Percentiles rank a stretch among this genome's conserved stretches.
phyloP scores from a whole-genome alignment of 768 basidiomycete species.

The Agaricus subrufescens region DNA sequence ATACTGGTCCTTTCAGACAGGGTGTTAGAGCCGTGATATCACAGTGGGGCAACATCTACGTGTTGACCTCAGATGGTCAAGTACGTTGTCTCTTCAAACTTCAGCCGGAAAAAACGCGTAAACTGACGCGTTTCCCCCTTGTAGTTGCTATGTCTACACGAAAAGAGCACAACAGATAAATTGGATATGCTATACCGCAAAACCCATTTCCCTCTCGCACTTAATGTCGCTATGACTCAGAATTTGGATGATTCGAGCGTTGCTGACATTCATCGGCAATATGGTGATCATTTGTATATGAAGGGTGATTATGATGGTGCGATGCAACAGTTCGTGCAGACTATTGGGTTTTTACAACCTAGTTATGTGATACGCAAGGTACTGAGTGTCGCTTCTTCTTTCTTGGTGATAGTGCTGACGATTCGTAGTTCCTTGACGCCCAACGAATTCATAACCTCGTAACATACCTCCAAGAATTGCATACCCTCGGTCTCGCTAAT shows the following conservation, averaged over 20 bases:
- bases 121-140: neutral
- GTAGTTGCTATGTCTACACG: slow-evolving; percentile 63
- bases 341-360: slow-evolving; percentile 84
- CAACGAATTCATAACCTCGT: slow-evolving; percentile 95
- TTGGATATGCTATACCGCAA: slow-evolving; percentile 82
- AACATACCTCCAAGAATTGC: slow-evolving; percentile 93
- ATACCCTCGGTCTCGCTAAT: slow-evolving; percentile 85
- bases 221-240: slow-evolving; percentile 80
- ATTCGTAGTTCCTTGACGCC: slow-evolving; percentile 83
- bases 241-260: slow-evolving; percentile 67
- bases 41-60: slow-evolving; percentile 76
- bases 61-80: slow-evolving; percentile 74
- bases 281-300: slow-evolving; percentile 86
- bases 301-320: slow-evolving; percentile 93
- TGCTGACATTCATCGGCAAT: slow-evolving; percentile 85
- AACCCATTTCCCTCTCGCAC: slow-evolving; percentile 72
- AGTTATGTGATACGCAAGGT: slow-evolving; percentile 98
- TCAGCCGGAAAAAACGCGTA: too few species aligned
- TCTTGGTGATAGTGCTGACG: neutral
- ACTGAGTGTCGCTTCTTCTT: slow-evolving; percentile 5
- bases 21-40: slow-evolving; percentile 83
- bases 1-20: slow-evolving; percentile 72
- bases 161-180: slow-evolving; percentile 81
- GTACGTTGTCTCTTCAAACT: slow-evolving; percentile 32
- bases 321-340: slow-evolving; percentile 89